Conservation (phyloP, 2,329 filamentous ascomycete species). For the Colletotrichum sp. region DNA sequence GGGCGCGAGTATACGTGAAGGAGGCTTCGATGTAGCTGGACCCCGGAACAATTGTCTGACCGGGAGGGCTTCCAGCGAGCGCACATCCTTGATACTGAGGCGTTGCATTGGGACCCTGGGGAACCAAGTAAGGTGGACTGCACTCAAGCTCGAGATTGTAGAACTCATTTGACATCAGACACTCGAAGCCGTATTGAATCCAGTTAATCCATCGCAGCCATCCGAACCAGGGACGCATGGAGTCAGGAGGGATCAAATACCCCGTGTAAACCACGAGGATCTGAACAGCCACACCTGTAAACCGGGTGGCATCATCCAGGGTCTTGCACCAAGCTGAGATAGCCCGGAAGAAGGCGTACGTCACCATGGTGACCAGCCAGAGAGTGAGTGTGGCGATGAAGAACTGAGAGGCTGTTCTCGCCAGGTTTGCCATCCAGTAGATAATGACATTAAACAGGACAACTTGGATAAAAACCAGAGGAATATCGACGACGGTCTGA, state of each 20-base stretch:
- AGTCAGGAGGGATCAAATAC: constrained; percentile 57
- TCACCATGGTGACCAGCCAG: constrained; percentile 58
- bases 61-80: constrained; percentile 60
- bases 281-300: constrained; percentile 32
- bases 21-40: constrained; percentile 57
- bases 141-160: constrained; percentile 59
- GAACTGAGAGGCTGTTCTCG: constrained; percentile 63
- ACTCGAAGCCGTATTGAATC: constrained; percentile 67
- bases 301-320: constrained; percentile 46
- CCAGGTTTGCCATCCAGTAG: constrained; percentile 64
- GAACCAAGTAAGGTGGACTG: constrained; percentile 58
- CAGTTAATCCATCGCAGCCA: constrained; percentile 65
- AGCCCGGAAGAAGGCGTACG: constrained; percentile 58
- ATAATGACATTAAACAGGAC: constrained; percentile 64
- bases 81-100: constrained; percentile 64
- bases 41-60: constrained; percentile 57
- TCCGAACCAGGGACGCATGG: constrained; percentile 48
- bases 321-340: constrained; percentile 54
- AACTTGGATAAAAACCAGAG: constrained; percentile 62
- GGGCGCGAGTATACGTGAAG: constrained; percentile 59
- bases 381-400: constrained; percentile 64
- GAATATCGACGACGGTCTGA: constrained; percentile 47
- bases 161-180: constrained; percentile 71
- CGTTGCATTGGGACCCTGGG: constrained; percentile 48
- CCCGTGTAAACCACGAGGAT: constrained; percentile 33